phyloP scores from a whole-genome alignment of 768 basidiomycete genomes.

The Mycena capillaripes region DNA sequence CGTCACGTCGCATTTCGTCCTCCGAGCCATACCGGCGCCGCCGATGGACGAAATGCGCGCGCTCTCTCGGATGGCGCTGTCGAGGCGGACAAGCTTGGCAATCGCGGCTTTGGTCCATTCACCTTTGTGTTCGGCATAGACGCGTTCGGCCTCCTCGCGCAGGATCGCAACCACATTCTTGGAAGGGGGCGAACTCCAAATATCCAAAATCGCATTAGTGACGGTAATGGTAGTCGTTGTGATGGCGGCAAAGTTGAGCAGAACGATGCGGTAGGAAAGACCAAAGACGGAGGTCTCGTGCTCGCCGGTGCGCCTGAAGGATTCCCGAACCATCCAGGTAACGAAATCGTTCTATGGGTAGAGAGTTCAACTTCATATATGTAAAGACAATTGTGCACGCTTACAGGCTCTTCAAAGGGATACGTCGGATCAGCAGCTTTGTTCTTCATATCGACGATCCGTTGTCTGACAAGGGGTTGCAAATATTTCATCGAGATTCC shows the following conservation, averaged over 20 bases:
- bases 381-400: not conserved
- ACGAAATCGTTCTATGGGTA: conserved; percentile 31
- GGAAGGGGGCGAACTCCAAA: conserved; percentile 17
- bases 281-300: conserved; percentile 29
- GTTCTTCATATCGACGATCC: conserved; percentile 24
- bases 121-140: conserved; percentile 23
- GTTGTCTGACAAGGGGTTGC: conserved; percentile 22
- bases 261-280: conserved; percentile 31
- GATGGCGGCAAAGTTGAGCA: conserved; percentile 32
- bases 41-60: conserved; percentile 29
- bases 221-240: conserved; percentile 28
- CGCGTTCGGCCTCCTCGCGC: conserved; percentile 30
- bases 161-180: conserved; percentile 14
- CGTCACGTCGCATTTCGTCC: conserved; percentile 6
- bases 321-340: conserved; percentile 39
- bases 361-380: not conserved
- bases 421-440: conserved; percentile 29
- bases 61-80: conserved; percentile 36
- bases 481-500: conserved; percentile 30
- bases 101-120: conserved; percentile 35
- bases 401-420: conserved; percentile 30
- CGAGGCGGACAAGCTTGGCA: conserved; percentile 24
- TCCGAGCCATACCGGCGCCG: conserved; percentile 27
- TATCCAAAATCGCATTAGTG: conserved; percentile 31
- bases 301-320: conserved; percentile 32